Percentiles rank a stretch among this genome's conserved stretches.
Conservation (phyloP, 768 basidiomycete species). For the Cystofilobasidium ferigula region DNA sequence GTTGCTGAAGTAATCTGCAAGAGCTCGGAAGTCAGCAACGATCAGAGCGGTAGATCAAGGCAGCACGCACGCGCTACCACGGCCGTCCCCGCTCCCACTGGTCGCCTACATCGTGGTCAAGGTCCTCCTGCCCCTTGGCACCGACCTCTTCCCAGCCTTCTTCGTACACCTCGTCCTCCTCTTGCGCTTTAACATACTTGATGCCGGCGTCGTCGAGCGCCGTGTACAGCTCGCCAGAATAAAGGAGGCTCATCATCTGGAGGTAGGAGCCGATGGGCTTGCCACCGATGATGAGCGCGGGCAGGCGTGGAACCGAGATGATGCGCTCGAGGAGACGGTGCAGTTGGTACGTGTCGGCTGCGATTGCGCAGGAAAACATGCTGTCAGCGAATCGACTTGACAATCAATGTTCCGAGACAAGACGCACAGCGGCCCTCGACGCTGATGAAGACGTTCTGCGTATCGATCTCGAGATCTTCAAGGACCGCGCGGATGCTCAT, state of each 20-base stretch:
- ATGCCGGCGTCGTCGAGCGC: neutral
- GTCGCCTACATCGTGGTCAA: neutral
- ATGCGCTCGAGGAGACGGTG: neutral
- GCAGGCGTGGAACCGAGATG: neutral
- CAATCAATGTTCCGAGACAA: neutral
- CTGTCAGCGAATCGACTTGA: neutral
- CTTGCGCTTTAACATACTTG: neutral
- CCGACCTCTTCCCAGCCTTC: neutral
- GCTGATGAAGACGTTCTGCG: neutral
- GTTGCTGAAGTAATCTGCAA: no score
- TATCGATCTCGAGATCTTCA: neutral
- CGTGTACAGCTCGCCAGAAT: neutral
- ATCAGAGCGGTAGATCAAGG: no score
- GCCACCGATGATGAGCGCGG: neutral
- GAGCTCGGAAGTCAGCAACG: no score
- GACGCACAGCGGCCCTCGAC: neutral
- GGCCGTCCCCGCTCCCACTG: no score
- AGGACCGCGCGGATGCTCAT: neutral
- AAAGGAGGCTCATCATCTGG: neutral
- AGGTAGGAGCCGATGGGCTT: neutral
- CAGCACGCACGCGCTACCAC: no score
- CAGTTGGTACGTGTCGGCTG: constrained; percentile 3
- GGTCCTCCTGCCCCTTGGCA: no score
- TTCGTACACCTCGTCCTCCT: neutral
- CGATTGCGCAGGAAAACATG: neutral